Evolutionary conservation across 2,329 filamentous ascomycete genomes (phyloP).

Genomic region (Neoarthrinium moseri): DNA sequence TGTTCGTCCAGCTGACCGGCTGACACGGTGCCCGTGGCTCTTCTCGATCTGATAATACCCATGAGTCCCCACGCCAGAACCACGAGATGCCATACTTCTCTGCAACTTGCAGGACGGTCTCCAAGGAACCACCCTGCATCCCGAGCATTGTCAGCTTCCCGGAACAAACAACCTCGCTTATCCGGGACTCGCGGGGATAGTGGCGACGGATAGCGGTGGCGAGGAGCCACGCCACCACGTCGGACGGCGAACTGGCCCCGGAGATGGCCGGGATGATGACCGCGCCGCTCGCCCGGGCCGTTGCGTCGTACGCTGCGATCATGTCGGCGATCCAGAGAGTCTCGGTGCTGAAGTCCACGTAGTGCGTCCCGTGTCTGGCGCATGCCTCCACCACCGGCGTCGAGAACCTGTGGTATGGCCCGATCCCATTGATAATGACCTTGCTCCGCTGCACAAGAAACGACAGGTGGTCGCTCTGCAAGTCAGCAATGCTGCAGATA

Average conservation of each 20-base stretch:
- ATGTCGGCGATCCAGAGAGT: conserved; percentile 8
- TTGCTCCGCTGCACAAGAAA: conserved; percentile 34
- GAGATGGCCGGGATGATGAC: conserved; percentile 18
- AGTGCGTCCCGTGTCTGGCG: conserved; percentile 64
- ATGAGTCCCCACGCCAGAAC: conserved; percentile 13
- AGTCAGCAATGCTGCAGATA: conserved; percentile 26
- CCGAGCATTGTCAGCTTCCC: conserved; percentile 19
- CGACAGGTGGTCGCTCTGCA: conserved; percentile 8
- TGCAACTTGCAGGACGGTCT: conserved; percentile 44
- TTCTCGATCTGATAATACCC: conserved; percentile 15
- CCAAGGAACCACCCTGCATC: conserved; percentile 33
- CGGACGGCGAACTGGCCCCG: conserved; percentile 22
- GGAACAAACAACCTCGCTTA: conserved; percentile 15
- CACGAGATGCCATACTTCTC: conserved; percentile 17
- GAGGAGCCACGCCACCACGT: conserved; percentile 21
- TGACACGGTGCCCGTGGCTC: neutral
- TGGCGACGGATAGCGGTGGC: neutral
- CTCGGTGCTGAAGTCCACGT: conserved; percentile 51
- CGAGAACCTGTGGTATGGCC: conserved; percentile 64
- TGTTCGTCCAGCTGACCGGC: conserved; percentile 8
- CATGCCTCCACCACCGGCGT: conserved; percentile 64
- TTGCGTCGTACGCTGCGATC: neutral
- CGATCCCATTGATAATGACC: conserved; percentile 60
- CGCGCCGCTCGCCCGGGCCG: conserved; percentile 4
- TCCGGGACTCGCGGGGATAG: neutral